A percentile compares a stretch with the other conserved stretches of the same genome.
Conservation (phyloP, 371 early-diverging fungal species). For the Cokeromyces recurvatus region DNA sequence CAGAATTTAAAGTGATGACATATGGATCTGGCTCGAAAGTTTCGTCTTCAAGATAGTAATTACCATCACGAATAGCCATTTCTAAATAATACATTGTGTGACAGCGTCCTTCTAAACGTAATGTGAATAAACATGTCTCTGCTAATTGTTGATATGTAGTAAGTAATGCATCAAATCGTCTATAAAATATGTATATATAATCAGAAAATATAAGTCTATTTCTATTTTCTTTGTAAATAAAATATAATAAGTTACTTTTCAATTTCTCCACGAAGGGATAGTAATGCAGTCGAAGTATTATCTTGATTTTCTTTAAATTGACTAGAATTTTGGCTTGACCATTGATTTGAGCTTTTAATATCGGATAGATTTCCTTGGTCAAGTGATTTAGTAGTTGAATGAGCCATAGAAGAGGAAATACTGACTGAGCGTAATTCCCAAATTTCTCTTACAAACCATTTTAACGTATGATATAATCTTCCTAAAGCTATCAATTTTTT, state of each 20-base stretch:
- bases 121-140: conserved; percentile 72
- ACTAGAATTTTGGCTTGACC: conserved; percentile 17
- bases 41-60: conserved; percentile 69
- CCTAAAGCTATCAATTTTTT: conserved; percentile 73
- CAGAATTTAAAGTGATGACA: conserved; percentile 73
- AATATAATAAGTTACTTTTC: conserved; percentile 30
- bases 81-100: conserved; percentile 88
- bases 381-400: conserved; percentile 14
- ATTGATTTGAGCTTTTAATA: conserved; percentile 18
- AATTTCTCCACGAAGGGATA: conserved; percentile 39
- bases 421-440: conserved; percentile 50
- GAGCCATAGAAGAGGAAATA: conserved; percentile 5
- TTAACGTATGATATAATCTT: conserved; percentile 75
- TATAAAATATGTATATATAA: conserved; percentile 1
- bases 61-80: conserved; percentile 86
- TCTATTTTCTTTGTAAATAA: too few relatives aligned
- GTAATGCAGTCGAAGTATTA: conserved; percentile 8
- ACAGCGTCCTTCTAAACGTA: conserved; percentile 81
- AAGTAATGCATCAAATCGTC: conserved; percentile 50
- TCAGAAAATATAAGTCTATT: background rate
- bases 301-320: conserved; percentile 1
- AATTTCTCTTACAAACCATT: conserved; percentile 74
- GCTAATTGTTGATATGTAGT: conserved; percentile 69
- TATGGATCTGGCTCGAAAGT: conserved; percentile 85
- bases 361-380: conserved; percentile 15